phyloP scores from a whole-genome alignment of 2,329 filamentous ascomycete species.

The Fusarium sp. region DNA sequence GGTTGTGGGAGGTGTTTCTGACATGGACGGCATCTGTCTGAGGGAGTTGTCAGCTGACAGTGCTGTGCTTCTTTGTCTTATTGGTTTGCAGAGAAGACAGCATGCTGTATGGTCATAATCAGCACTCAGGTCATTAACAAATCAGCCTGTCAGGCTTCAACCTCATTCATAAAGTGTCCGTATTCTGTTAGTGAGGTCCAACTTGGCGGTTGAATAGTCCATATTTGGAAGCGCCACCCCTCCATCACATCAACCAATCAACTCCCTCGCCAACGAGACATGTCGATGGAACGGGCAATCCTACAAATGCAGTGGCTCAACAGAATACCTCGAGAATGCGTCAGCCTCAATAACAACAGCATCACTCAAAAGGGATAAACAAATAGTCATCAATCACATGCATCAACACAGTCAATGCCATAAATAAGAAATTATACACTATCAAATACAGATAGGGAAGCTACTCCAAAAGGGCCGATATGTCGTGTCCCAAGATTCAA shows the following conservation, averaged over 20 bases:
- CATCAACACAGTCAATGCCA: slow-evolving; percentile 17
- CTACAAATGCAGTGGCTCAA: slow-evolving; percentile 9
- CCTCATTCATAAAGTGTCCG: neutral
- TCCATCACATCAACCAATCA: slow-evolving; percentile 18
- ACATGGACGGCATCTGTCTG: neutral
- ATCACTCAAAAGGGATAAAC: neutral
- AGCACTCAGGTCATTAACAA: neutral
- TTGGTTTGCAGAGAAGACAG: neutral
- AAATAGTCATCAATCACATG: neutral
- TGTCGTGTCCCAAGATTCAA: slow-evolving; percentile 38
- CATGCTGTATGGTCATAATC: neutral
- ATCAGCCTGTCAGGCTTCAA: neutral
- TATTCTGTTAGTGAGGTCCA: neutral
- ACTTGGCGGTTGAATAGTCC: neutral
- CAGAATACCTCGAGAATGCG: too few relatives aligned
- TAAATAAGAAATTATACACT: slow-evolving; percentile 52
- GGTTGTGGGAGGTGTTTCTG: neutral
- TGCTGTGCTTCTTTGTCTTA: neutral
- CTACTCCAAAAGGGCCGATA: slow-evolving; percentile 43
- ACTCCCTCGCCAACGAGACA: neutral
- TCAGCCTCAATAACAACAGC: too few relatives aligned
- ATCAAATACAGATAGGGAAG: slow-evolving; percentile 50
- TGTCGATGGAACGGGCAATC: slow-evolving; percentile 30
- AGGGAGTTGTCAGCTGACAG: neutral
- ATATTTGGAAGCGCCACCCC: neutral